A percentile compares a stretch with the other conserved stretches of the same genome.
These are phyloP conservation scores for Uromyces viciae-fabae DNA, from an alignment of 1,284 basidiomycete genomes.

Conservation along the genomic window DNA sequence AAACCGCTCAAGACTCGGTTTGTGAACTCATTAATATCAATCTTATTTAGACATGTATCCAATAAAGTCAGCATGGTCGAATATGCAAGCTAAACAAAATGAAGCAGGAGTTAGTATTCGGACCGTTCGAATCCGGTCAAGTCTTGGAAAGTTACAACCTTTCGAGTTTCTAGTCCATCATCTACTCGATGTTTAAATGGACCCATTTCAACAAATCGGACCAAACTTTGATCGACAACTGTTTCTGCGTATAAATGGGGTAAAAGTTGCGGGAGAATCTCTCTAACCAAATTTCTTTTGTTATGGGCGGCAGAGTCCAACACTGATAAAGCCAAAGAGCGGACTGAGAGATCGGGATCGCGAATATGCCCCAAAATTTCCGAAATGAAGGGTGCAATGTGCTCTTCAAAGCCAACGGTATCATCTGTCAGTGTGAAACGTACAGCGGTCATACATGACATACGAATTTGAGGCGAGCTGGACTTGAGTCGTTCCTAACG, in stretches of 20 bases:
- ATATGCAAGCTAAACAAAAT: constrained; percentile 70
- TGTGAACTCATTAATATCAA: constrained; percentile 81
- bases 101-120: neutral
- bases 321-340: constrained; percentile 69
- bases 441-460: constrained; percentile 87
- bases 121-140: too few relatives aligned
- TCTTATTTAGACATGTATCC: constrained; percentile 78
- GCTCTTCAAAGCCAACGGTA: constrained; percentile 68
- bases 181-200: constrained; percentile 95
- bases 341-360: constrained; percentile 38
- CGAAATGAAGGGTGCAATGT: constrained; percentile 25
- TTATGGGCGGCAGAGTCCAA: constrained; percentile 91
- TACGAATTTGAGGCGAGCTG: constrained; percentile 66
- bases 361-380: constrained; percentile 39
- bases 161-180: constrained; percentile 80
- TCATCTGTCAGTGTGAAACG: constrained; percentile 92
- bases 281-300: constrained; percentile 83
- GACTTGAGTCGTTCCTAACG: constrained; percentile 57
- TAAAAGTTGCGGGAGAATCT: constrained; percentile 72
- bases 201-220: constrained; percentile 87
- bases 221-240: constrained; percentile 70
- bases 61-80: constrained; percentile 95
- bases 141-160: constrained; percentile 48
- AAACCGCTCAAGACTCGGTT: constrained; percentile 76
- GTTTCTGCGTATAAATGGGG: constrained; percentile 84